phyloP scores from a whole-genome alignment of 345 rosid species.

The Populus alba region DNA sequence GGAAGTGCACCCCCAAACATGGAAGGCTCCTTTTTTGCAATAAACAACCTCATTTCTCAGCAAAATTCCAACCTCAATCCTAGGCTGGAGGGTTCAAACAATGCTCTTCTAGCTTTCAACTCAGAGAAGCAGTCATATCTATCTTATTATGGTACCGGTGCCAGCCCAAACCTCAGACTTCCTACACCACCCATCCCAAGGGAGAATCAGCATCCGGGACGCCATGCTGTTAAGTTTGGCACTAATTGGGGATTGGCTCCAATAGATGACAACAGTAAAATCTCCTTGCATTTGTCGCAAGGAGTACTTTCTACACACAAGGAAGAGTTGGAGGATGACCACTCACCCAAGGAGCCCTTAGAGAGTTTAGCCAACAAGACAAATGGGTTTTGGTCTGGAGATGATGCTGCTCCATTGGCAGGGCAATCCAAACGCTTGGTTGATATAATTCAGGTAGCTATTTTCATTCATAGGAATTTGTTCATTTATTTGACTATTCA shows the following conservation, averaged over 20 bases:
- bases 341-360: conserved; percentile 29
- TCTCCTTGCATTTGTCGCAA: conserved; percentile 35
- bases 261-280: conserved; percentile 23
- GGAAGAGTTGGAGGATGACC: conserved; percentile 55
- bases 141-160: conserved; percentile 21
- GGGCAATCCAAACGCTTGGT: conserved; percentile 31
- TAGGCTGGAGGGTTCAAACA: conserved; percentile 14
- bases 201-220: conserved; percentile 22
- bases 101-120: conserved; percentile 9
- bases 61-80: conserved; percentile 21
- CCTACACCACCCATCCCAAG: conserved; percentile 36
- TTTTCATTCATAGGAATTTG: background rate
- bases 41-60: conserved; percentile 39
- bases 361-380: conserved; percentile 19
- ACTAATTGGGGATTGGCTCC: conserved; percentile 31
- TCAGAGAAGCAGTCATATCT: conserved; percentile 31
- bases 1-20: conserved; percentile 67
- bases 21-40: conserved; percentile 55
- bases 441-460: conserved; percentile 41
- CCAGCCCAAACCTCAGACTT: conserved; percentile 37
- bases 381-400: conserved; percentile 25
- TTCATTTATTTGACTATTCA: background rate
- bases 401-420: conserved; percentile 16
- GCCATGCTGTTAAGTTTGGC: conserved; percentile 32
- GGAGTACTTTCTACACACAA: conserved; percentile 52